Conservation (phyloP, 371 early-diverging fungal genomes). For the Nematocida ausubeli region DNA sequence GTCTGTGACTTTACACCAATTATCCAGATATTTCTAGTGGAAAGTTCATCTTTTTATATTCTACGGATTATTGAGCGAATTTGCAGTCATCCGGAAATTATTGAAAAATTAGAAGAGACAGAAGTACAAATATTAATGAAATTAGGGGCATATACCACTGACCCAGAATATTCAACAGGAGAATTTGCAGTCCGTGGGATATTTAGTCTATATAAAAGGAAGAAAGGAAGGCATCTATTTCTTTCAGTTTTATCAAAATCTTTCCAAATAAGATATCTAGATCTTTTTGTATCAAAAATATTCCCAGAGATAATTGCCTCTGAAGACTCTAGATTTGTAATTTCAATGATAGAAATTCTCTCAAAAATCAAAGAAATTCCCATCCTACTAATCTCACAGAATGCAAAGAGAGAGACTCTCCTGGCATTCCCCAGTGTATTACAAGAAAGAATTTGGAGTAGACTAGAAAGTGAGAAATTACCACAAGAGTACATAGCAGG, state of each 20-base stretch:
- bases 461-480: not conserved
- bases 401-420: not conserved
- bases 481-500: slow-evolving; percentile 9
- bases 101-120: too few species aligned
- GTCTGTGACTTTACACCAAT: not conserved
- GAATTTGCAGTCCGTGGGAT: not conserved
- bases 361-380: slow-evolving; percentile 3
- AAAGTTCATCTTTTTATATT: not conserved
- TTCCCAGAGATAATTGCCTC: not conserved
- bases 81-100: not conserved
- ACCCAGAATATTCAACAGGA: not conserved
- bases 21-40: not conserved
- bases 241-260: not conserved
- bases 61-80: not conserved
- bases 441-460: not conserved
- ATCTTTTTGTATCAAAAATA: slow-evolving; percentile 8
- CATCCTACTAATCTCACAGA: not conserved
- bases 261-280: slow-evolving; percentile 11
- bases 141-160: not conserved
- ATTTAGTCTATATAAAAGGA: not conserved
- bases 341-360: not conserved
- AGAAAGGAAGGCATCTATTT: not conserved
- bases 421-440: not conserved
- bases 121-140: not conserved
- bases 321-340: not conserved